These are phyloP conservation scores for Nakaseomyces kungkrabaensis DNA, from an alignment of 1,139 yeast genomes.

Conservation along the genomic window DNA sequence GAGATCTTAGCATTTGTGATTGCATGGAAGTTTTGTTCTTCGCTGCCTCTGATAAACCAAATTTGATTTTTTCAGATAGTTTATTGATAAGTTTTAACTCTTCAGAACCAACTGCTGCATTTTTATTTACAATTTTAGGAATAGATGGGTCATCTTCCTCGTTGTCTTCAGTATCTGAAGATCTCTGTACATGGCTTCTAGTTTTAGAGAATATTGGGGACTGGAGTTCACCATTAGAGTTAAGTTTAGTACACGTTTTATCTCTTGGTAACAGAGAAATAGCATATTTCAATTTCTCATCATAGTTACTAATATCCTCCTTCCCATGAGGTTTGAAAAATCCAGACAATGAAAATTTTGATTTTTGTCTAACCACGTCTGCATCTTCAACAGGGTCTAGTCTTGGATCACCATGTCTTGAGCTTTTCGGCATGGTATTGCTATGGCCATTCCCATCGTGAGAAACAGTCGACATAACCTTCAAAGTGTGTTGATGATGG, in stretches of 20 bases:
- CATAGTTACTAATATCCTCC: constrained; percentile 7
- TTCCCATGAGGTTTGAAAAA: constrained; percentile 18
- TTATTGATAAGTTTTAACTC: constrained; percentile 43
- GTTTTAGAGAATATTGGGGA: constrained; percentile 2
- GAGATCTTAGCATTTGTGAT: constrained; percentile 11
- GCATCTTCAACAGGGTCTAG: background rate
- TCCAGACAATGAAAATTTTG: constrained; percentile 9
- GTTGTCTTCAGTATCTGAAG: constrained; percentile 22
- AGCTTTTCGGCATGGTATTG: background rate
- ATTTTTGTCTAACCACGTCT: background rate
- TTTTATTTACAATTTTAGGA: constrained; percentile 24
- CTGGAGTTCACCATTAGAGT: constrained; percentile 2
- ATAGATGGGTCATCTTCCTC: constrained; percentile 26
- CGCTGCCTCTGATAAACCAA: background rate
- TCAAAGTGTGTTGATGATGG: constrained; percentile 12
- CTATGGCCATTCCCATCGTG: background rate
- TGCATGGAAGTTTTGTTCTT: background rate
- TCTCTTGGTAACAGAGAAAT: constrained; percentile 16
- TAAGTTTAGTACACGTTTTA: constrained; percentile 17
- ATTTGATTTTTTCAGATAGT: constrained; percentile 34
- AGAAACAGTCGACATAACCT: constrained; percentile 9
- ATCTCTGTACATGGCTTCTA: constrained; percentile 18
- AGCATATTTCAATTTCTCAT: constrained; percentile 18
- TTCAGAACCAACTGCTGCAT: constrained; percentile 46
- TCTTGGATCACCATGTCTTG: background rate